phyloP scores from a whole-genome alignment of 1,139 yeast species.

The Sugiyamaella paludigena region DNA sequence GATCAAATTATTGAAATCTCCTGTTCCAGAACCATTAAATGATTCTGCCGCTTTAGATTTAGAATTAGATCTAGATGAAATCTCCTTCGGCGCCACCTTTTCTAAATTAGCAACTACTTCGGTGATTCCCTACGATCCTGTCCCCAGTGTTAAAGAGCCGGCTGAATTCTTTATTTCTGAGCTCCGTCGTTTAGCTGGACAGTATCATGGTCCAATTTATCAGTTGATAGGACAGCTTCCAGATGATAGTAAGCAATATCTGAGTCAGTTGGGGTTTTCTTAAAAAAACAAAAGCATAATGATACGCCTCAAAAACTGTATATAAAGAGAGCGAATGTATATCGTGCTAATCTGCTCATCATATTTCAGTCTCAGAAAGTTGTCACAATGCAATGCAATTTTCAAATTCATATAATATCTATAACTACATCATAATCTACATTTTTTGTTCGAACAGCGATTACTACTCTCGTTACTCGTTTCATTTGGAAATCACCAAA shows the following conservation, averaged over 20 bases:
- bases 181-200: constrained; percentile 37
- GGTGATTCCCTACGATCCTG: constrained; percentile 65
- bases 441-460: too few relatives aligned
- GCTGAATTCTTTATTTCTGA: constrained; percentile 40
- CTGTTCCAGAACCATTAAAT: constrained; percentile 33
- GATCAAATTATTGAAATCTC: constrained; percentile 43
- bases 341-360: too few relatives aligned
- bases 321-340: too few relatives aligned
- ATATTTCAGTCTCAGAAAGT: too few relatives aligned
- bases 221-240: constrained; percentile 39
- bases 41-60: constrained; percentile 36
- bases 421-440: too few relatives aligned
- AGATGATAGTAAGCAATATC: constrained; percentile 39
- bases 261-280: constrained; percentile 37
- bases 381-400: too few relatives aligned
- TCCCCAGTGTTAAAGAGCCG: constrained; percentile 47
- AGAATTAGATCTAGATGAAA: constrained; percentile 60
- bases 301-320: not conserved
- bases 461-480: too few relatives aligned
- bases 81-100: constrained; percentile 81
- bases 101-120: constrained; percentile 68
- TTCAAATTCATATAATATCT: too few relatives aligned
- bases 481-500: too few relatives aligned
- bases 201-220: constrained; percentile 24
- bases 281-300: not conserved